These are phyloP conservation scores for Neolentinus lepideus DNA, from an alignment of 1,284 basidiomycete species.

Conservation along the genomic window DNA sequence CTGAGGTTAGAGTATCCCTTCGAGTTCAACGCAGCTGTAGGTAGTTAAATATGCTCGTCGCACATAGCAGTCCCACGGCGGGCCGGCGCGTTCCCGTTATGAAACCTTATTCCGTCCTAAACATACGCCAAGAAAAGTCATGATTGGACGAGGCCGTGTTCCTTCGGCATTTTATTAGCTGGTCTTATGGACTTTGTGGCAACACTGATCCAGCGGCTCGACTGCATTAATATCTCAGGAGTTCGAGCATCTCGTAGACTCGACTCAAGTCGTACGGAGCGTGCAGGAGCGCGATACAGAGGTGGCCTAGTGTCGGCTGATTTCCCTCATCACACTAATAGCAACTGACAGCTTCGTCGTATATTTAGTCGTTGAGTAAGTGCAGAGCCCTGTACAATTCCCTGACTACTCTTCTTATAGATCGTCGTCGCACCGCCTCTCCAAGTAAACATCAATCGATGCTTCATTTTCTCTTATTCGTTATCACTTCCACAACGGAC, in stretches of 20 bases:
- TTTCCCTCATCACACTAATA: background rate
- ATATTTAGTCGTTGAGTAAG: background rate
- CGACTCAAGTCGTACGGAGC: background rate
- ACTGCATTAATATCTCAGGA: no score
- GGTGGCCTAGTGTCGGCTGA: background rate
- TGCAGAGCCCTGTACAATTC: background rate
- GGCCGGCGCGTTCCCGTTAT: no score
- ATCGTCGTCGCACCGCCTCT: no score
- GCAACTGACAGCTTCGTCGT: background rate
- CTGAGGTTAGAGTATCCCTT: no score
- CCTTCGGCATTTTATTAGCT: background rate
- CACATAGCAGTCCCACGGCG: no score
- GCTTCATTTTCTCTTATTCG: background rate
- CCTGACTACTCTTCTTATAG: background rate
- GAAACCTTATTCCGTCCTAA: background rate
- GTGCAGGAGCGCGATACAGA: no score
- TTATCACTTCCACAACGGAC: background rate
- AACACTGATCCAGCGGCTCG: no score
- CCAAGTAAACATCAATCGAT: background rate
- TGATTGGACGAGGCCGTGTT: background rate
- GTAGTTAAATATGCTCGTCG: no score
- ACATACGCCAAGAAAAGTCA: background rate
- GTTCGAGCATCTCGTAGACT: background rate
- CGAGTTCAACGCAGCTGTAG: no score
- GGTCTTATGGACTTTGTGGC: background rate